phyloP scores from a whole-genome alignment of 2,329 filamentous ascomycete species.

The Penicillium frequentans region DNA sequence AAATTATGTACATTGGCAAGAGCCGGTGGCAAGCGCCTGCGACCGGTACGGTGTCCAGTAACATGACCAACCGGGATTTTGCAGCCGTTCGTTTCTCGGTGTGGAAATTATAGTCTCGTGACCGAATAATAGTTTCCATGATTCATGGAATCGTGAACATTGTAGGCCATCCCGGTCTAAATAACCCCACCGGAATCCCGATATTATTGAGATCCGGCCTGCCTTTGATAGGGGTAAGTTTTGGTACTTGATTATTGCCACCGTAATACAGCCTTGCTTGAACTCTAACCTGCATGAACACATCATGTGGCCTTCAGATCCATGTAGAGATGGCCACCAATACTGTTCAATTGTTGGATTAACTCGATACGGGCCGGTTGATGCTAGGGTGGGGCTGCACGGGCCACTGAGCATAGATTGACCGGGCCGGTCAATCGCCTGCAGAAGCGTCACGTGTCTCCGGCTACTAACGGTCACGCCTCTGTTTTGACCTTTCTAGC shows the following conservation, averaged over 20 bases:
- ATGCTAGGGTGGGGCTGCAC: background rate
- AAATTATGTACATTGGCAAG: constrained; percentile 1
- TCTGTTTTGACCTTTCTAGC: background rate
- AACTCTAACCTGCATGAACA: background rate
- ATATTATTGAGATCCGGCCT: background rate
- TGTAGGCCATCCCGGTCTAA: background rate
- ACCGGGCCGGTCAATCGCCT: background rate
- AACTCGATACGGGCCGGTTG: background rate
- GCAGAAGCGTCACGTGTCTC: background rate
- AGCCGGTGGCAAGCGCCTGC: constrained; percentile 28
- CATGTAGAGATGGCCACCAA: background rate
- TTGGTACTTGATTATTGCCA: background rate
- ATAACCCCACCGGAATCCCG: background rate
- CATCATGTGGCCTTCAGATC: background rate
- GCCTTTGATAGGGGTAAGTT: background rate
- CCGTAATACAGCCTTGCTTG: background rate
- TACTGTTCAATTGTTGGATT: background rate
- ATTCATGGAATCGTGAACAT: background rate
- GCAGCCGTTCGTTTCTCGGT: background rate
- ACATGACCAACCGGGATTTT: constrained; percentile 6
- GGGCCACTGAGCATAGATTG: background rate
- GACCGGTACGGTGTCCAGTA: constrained; percentile 22
- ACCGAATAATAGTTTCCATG: background rate
- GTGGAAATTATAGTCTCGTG: background rate
- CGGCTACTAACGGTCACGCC: background rate